Evolutionary conservation across 345 rosid species (phyloP).

Genomic region (Eucalyptus decipiens): DNA sequence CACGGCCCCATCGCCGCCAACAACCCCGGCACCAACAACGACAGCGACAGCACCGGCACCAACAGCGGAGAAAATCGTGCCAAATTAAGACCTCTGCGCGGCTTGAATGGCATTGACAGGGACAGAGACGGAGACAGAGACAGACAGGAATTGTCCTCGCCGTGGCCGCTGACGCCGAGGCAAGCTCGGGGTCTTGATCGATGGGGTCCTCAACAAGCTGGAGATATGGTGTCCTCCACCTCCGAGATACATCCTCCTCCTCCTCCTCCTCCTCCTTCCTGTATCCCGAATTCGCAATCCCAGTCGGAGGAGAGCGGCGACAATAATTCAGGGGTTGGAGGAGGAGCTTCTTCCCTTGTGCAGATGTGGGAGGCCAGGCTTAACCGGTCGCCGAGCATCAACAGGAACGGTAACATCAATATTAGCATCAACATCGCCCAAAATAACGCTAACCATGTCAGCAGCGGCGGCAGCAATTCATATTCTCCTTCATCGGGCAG

Average conservation of each 20-base stretch:
- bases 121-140: not conserved
- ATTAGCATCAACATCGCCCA: not conserved
- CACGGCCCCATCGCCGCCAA: not conserved
- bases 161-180: not conserved
- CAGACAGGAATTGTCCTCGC: not conserved
- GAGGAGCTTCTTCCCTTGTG: constrained; percentile 76
- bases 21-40: not conserved
- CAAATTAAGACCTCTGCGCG: not conserved
- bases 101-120: not conserved
- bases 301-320: not conserved
- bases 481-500: not conserved
- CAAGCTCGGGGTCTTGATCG: constrained; percentile 20
- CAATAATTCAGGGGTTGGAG: not conserved
- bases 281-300: not conserved
- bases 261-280: not conserved
- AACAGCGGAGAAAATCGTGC: not conserved
- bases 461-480: not conserved
- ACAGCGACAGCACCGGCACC: not conserved
- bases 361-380: constrained; percentile 90
- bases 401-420: constrained; percentile 1
- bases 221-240: constrained; percentile 12
- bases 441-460: not conserved
- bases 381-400: constrained; percentile 12
- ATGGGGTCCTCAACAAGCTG: constrained; percentile 32
- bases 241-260: not conserved